A percentile compares a stretch with the other conserved stretches of the same genome.
These are phyloP conservation scores for Talaromyces trachyspermus DNA, from an alignment of 495 filamentous ascomycete genomes.

Conservation along the genomic window DNA sequence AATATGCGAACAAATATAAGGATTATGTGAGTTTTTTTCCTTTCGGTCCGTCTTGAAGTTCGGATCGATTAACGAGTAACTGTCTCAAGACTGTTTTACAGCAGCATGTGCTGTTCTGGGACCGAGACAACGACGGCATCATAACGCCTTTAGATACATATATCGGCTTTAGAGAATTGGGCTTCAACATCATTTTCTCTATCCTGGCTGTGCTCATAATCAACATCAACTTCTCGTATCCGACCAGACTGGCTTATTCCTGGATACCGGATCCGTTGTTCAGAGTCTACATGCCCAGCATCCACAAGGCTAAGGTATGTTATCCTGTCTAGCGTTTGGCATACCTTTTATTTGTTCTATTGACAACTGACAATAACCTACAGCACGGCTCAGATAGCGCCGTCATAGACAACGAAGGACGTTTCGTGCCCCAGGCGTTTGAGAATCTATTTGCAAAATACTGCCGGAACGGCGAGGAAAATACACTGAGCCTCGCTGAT, in stretches of 20 bases:
- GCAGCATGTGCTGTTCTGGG: conserved; percentile 50
- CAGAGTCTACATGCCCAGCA: conserved; percentile 38
- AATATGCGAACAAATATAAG: not conserved
- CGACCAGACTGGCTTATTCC: conserved; percentile 27
- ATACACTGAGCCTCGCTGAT: conserved; percentile 20
- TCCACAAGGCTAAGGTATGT: conserved; percentile 46
- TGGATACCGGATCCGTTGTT: conserved; percentile 43
- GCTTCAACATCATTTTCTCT: conserved; percentile 42
- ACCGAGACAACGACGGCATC: conserved; percentile 41
- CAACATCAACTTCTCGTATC: conserved; percentile 44
- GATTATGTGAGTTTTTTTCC: not conserved
- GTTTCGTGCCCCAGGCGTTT: conserved; percentile 47
- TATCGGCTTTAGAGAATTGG: conserved; percentile 43
- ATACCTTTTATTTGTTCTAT: not conserved
- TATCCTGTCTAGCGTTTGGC: not conserved
- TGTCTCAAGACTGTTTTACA: conserved; percentile 40
- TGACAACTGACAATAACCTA: not conserved
- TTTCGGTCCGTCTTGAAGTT: not conserved
- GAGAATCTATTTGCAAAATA: conserved; percentile 54
- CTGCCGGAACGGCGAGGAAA: conserved; percentile 27
- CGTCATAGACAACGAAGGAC: conserved; percentile 45
- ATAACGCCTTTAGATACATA: conserved; percentile 48
- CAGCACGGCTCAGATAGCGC: conserved; percentile 47
- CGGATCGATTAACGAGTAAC: not conserved
- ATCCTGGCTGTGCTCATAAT: conserved; percentile 38